phyloP scores from a whole-genome alignment of 1,139 yeast species.

The Nakaseomyces nivariensis region DNA sequence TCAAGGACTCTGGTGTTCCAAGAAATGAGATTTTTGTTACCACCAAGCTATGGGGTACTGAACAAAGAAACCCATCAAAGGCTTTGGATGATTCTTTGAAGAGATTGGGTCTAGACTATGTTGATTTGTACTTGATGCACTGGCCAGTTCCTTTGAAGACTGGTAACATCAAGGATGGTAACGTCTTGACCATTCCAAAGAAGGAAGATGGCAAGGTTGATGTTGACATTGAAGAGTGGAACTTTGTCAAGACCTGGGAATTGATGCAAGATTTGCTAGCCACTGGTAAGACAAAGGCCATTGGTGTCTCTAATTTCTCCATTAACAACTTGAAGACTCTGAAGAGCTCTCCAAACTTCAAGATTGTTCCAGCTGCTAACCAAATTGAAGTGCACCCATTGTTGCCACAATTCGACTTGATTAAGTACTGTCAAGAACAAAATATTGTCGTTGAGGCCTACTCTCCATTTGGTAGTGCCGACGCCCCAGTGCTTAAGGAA shows the following conservation, averaged over 20 bases:
- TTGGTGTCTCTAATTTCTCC: slow-evolving; percentile 74
- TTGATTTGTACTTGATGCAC: slow-evolving; percentile 75
- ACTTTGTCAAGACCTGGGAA: slow-evolving; percentile 57
- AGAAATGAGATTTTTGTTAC: slow-evolving; percentile 68
- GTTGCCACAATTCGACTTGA: slow-evolving; percentile 56
- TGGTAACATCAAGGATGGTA: slow-evolving; percentile 33
- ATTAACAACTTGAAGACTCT: slow-evolving; percentile 41
- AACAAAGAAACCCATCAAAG: slow-evolving; percentile 48
- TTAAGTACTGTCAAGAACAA: slow-evolving; percentile 42
- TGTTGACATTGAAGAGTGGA: slow-evolving; percentile 37
- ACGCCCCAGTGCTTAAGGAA: slow-evolving; percentile 52
- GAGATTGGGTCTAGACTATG: slow-evolving; percentile 63
- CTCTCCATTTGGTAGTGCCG: slow-evolving; percentile 66
- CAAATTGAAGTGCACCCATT: slow-evolving; percentile 70
- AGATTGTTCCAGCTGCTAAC: slow-evolving; percentile 54
- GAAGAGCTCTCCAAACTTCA: slow-evolving; percentile 26
- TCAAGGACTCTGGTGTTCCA: slow-evolving; percentile 56
- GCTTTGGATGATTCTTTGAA: slow-evolving; percentile 54
- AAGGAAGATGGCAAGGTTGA: slow-evolving; percentile 35
- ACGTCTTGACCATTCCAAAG: slow-evolving; percentile 32
- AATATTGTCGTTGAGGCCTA: slow-evolving; percentile 60
- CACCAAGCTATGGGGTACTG: slow-evolving; percentile 69
- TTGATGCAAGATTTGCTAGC: slow-evolving; percentile 47
- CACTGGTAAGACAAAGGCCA: slow-evolving; percentile 49
- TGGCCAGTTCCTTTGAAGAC: slow-evolving; percentile 63